A percentile compares a stretch with the other conserved stretches of the same genome.
Conservation (phyloP, 192 early-diverging fungal genomes). For the Coemansia sp. region DNA sequence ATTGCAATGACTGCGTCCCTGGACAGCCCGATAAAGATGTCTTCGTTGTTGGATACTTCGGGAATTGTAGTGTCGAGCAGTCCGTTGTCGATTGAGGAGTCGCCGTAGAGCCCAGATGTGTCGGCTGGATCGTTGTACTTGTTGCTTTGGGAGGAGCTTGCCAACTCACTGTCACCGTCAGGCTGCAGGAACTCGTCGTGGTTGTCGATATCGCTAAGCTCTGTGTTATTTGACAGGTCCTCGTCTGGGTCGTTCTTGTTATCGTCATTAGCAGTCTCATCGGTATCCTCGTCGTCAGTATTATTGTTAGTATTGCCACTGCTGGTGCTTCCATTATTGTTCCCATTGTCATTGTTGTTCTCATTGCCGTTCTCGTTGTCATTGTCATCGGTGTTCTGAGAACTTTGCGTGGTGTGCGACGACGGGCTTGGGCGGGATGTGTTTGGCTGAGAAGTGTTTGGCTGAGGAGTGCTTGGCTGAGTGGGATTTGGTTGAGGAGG, state of each 20-base stretch:
- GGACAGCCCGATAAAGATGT: constrained; percentile 9
- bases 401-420: not conserved
- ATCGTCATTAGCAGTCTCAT: no score
- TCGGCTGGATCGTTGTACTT: constrained; percentile 3
- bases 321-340: no score
- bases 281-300: no score
- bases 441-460: not conserved
- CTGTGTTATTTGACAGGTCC: no score
- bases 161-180: not conserved
- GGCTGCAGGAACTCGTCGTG: no score
- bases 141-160: not conserved
- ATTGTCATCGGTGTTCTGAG: not conserved
- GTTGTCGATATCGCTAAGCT: no score
- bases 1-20: constrained; percentile 22
- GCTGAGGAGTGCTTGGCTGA: not conserved
- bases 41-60: not conserved
- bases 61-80: not conserved
- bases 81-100: not conserved
- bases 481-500: not conserved
- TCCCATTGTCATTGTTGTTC: not conserved
- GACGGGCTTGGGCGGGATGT: not conserved
- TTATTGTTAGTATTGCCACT: no score
- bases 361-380: not conserved
- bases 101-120: not conserved
- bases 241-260: no score